These are phyloP conservation scores for Camelina laxa DNA, from an alignment of 345 rosid species.

Conservation along the genomic window DNA sequence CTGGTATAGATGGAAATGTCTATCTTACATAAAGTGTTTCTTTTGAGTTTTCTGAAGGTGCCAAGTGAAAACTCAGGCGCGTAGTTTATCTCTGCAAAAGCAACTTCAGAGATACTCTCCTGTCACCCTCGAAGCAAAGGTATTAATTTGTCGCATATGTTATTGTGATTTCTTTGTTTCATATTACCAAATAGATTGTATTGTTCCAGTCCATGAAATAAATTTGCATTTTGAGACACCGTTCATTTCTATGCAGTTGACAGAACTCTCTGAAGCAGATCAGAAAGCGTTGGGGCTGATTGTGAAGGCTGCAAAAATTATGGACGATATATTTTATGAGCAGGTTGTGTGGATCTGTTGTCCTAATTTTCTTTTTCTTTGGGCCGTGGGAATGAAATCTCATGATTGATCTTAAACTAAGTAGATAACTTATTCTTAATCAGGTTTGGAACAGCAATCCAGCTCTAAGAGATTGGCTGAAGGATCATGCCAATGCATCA, in stretches of 20 bases:
- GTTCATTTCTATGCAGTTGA: constrained; percentile 58
- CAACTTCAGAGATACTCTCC: constrained; percentile 75
- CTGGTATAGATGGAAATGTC: constrained; percentile 8
- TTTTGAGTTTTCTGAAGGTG: constrained; percentile 61
- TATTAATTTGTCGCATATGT: constrained; percentile 31
- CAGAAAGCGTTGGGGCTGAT: constrained; percentile 65
- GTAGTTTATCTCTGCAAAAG: constrained; percentile 69
- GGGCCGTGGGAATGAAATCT: constrained; percentile 6
- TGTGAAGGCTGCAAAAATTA: constrained; percentile 77
- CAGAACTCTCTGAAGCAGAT: constrained; percentile 70
- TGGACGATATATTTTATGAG: constrained; percentile 78
- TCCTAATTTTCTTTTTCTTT: constrained; percentile 5
- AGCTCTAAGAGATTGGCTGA: constrained; percentile 78
- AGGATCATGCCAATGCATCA: constrained; percentile 69
- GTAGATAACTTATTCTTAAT: constrained; percentile 7
- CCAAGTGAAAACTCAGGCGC: constrained; percentile 54
- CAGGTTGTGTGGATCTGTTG: constrained; percentile 57
- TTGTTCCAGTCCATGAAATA: neutral
- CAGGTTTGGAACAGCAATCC: constrained; percentile 93
- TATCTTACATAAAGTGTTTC: constrained; percentile 22
- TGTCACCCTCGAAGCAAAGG: constrained; percentile 77
- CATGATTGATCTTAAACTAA: constrained; percentile 30
- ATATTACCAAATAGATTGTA: neutral
- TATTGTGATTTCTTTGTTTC: constrained; percentile 16
- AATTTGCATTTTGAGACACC: constrained; percentile 7